These are phyloP conservation scores for Clonostachys solani DNA, from an alignment of 2,329 filamentous ascomycete genomes.

Conservation along the genomic window DNA sequence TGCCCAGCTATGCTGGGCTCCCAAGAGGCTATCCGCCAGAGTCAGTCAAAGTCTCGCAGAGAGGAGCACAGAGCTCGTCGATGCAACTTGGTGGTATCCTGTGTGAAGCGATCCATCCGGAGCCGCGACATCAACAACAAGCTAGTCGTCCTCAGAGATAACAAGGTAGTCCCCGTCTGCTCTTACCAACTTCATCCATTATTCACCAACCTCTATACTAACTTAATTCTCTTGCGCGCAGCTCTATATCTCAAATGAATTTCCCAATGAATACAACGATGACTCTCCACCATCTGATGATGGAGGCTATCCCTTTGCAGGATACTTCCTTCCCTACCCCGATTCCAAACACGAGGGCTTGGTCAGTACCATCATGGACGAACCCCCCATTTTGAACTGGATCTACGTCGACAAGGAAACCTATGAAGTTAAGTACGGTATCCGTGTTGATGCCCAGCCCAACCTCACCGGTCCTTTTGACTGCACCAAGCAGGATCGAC, in stretches of 20 bases:
- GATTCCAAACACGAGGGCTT: conserved; percentile 51
- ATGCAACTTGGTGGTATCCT: conserved; percentile 41
- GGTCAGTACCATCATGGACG: conserved; percentile 46
- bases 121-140: conserved; percentile 37
- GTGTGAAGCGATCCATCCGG: conserved; percentile 38
- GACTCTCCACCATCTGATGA: conserved; percentile 38
- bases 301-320: conserved; percentile 51
- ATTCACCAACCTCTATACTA: background rate
- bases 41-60: conserved; percentile 36
- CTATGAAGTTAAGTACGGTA: conserved; percentile 43
- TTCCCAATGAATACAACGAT: conserved; percentile 11
- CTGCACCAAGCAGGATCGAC: conserved; percentile 53
- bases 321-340: conserved; percentile 61
- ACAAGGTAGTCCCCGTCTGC: background rate
- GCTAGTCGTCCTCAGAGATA: conserved; percentile 28
- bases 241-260: conserved; percentile 23
- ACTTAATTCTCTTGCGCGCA: background rate
- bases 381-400: conserved; percentile 54
- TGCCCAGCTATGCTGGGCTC: conserved; percentile 35
- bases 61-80: conserved; percentile 43
- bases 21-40: conserved; percentile 39
- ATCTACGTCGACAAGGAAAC: conserved; percentile 49
- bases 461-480: conserved; percentile 80
- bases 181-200: background rate
- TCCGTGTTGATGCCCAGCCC: conserved; percentile 64